Base-by-base conservation (phyloP, 331 rosid genomes). In the Erythrophleum ivorense region DNA sequence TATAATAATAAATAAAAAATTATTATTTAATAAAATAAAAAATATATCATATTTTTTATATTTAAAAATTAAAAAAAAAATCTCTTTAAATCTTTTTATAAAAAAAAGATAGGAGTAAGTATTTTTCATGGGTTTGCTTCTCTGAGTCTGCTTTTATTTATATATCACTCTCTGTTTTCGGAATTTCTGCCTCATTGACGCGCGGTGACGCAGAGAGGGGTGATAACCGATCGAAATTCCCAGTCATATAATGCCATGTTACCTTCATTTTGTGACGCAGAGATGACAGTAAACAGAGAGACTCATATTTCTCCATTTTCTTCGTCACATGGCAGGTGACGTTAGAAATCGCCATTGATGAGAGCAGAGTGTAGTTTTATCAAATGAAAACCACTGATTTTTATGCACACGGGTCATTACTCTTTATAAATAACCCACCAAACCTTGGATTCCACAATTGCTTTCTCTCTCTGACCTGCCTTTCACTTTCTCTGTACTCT, bases 381-480 rank as follows among this genome's bases (percentile, higher is more conserved):
- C 87, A 75, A 78, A 41, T 68, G 3, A 69, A 43, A 78, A 50
- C 87, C 91, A 79, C 84, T 78, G 82, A 84, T 86, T 86, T 82
- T 57, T 83, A 84, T 76, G 89, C 88, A 85, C 77, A 76, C 69
- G 83, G 81, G 48, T 81, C 15, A 6, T 40, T 36, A 2, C 43
- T 64, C 86, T 88, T 45, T 84, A 63, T 70, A 86, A 84, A 40
- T 43, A 80, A 60, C 83, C 57, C 82, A 67, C 86, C 77, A 79
- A 82, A 36, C 57, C 65, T 50, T 59, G 7, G 12, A 15, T 33
- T 21, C 78, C 80, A 72, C 78, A 77, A 73, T 59, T 18, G 14
- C 78, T 73, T 48, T 15, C 68, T 66, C 21, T 75, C 60, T 63
- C 34, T 16, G 62, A 4, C 21, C 16, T 29, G 7, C 3, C 60